Base-by-base conservation (phyloP, 495 filamentous ascomycete genomes). In the Pyrenula aspistea region DNA sequence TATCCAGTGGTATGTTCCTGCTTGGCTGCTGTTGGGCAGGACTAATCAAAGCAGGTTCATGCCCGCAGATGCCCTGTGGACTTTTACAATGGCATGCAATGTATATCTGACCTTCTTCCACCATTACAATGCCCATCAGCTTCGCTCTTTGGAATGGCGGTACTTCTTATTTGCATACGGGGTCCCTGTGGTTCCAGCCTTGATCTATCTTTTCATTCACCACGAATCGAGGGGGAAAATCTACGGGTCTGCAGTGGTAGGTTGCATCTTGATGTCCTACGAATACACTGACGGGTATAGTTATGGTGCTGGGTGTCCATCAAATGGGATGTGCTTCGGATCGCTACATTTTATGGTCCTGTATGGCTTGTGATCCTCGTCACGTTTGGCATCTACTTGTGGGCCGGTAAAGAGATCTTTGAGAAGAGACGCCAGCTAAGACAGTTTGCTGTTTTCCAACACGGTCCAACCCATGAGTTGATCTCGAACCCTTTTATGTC, bases 21-120 rank as follows among this genome's bases (percentile, higher is more conserved):
- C 31, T 12, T 25, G 19, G 10, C 25, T 8, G 2, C 52, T 12
- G 11, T 49, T 52, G 1, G n/a, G 24, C 12, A 10, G 55, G 49
- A 0, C 56, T 69, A 57, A 62, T 61, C 54, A 50, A 53, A 50
- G 42, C 61, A 92, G 86, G 80, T 89, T 90, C 57, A 73, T 75
- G 68, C 71, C 86, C 1, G 87, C 88, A 2, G 89, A 94, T 71
- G 85, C 88, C 2, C 73, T 84, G 49, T 90, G 86, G 87, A 85
- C 85, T 0, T 74, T 92, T 51, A 85, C 85, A 53, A 95, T 95
- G 90, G 88, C 89, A 1, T 75, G 86, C 57, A 95, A 95, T 63
- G 89, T 95, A 58, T 89, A 88, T 63, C 71, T 94, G 20, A 92
- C 88, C 15, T 91, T 95, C 61, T 93, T 91, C 67, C 77, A 77